Evolutionary conservation across 495 filamentous ascomycete species (phyloP), one percentile per base, ranked within the genome.

Genomic region (Neurospora sp.): DNA sequence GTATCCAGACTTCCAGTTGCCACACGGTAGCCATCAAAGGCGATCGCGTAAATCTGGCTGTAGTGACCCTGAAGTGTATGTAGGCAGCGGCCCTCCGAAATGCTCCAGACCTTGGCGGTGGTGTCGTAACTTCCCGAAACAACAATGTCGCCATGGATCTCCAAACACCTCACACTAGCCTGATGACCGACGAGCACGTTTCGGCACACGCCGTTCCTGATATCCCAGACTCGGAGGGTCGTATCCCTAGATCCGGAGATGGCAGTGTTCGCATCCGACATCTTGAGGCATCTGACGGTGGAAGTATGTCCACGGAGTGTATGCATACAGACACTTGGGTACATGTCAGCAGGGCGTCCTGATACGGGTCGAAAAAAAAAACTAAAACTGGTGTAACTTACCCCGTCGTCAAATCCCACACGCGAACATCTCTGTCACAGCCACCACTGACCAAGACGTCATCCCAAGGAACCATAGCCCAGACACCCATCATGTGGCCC

Each of bases 401-500:
- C 94, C 96, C 96, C 75, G 93, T 96, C 68, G 89, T 89, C 89
- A 99, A 92, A 80, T 99, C 94, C 96, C 96, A 99, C 3, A 98
- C 96, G 72, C 96, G 87, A 38, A 99, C 96, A 81, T 99, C 96
- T 70, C 96, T 88, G 81, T 99, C 96, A 80, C 96, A 99, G 40
- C 96, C 96, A 75, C 96, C 96, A 78, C 94, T 97, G 69, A 99
- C 96, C 72, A 99, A 85, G 71, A 92, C 92, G 80, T 99, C 94
- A 73, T 92, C 96, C 93, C 94, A 97, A 16, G 96, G 96, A 70
- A 99, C 94, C 95, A 99, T 98, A 22, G 96, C 96, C 96, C 96
- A 99, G 45, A 99, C 96, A 41, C 96, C 96, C 96, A 99, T 99
- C 44, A 97, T 92, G 81, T 99, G 96, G 38, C 96, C 96, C 77